Evolutionary conservation across 257 asterid species (phyloP).

Genomic region (Solanum medicagineum): DNA sequence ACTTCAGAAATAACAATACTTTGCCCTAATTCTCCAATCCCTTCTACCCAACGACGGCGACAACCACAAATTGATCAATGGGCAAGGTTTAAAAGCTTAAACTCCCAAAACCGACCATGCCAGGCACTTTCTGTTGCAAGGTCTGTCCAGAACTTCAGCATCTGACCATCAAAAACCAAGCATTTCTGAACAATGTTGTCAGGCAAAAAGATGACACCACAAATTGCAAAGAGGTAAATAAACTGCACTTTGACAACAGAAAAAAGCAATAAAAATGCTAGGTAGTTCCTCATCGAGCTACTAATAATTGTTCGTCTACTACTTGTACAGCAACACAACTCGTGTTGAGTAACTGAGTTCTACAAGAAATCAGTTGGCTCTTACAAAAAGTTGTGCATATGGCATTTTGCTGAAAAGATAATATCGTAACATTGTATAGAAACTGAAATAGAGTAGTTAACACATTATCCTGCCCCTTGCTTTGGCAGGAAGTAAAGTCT

Average conservation of each 20-base stretch:
- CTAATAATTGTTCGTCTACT: not conserved
- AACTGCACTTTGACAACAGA: not conserved
- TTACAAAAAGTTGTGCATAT: not conserved
- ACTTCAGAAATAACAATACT: too few species aligned
- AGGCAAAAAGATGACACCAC: not conserved
- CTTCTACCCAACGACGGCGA: too few species aligned
- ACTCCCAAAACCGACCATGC: constrained; percentile 92
- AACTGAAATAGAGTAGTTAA: not conserved
- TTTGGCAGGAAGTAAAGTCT: not conserved
- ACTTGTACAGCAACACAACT: not conserved
- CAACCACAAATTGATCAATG: too few species aligned
- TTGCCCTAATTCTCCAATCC: too few species aligned
- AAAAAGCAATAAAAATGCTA: not conserved
- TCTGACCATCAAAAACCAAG: constrained; percentile 91
- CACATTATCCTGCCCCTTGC: not conserved
- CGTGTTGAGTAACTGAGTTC: not conserved
- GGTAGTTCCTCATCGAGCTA: not conserved
- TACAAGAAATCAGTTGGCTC: not conserved
- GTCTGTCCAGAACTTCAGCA: constrained; percentile 89
- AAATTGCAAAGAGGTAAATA: not conserved
- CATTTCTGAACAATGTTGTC: not conserved
- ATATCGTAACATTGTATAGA: not conserved
- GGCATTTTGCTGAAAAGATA: not conserved
- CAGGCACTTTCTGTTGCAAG: constrained; percentile 65
- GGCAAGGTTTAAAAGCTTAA: constrained; percentile 55